A percentile compares a stretch with the other conserved stretches of the same genome.
phyloP scores from a whole-genome alignment of 2,329 filamentous ascomycete species.

The Onygena corvina region DNA sequence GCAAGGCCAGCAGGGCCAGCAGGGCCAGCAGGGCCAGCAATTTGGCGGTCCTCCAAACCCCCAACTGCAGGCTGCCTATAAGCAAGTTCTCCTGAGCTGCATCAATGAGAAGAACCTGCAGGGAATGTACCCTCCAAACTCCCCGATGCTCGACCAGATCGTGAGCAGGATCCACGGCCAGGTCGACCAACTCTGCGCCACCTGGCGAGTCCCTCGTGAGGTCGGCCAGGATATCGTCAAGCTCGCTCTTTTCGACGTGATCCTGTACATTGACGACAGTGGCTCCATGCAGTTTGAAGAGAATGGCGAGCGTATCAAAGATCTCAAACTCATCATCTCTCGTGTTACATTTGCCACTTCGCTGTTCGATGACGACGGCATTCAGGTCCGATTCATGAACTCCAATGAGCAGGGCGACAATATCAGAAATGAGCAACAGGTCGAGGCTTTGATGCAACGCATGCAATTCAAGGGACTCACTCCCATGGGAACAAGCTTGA shows the following conservation, averaged over 20 bases:
- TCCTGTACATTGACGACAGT: conserved; percentile 56
- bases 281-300: conserved; percentile 60
- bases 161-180: conserved; percentile 39
- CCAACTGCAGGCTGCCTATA: conserved; percentile 44
- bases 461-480: conserved; percentile 55
- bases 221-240: conserved; percentile 53
- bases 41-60: conserved; percentile 31
- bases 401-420: conserved; percentile 42
- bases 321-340: conserved; percentile 51
- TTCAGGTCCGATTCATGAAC: conserved; percentile 60
- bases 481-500: conserved; percentile 52
- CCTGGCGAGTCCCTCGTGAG: conserved; percentile 47
- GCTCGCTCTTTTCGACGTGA: conserved; percentile 49
- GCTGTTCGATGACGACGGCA: conserved; percentile 58
- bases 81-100: conserved; percentile 43
- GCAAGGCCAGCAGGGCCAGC: conserved; percentile 23
- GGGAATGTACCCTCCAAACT: conserved; percentile 46
- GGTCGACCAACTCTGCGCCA: conserved; percentile 44
- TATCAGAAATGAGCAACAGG: conserved; percentile 46
- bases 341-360: conserved; percentile 53
- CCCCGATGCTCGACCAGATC: conserved; percentile 40
- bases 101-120: conserved; percentile 51
- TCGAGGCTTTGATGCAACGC: conserved; percentile 45
- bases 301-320: conserved; percentile 53
- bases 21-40: conserved; percentile 24